Evolutionary conservation across 768 basidiomycete genomes (phyloP).

Genomic region (Pleurotus cornucopiae): DNA sequence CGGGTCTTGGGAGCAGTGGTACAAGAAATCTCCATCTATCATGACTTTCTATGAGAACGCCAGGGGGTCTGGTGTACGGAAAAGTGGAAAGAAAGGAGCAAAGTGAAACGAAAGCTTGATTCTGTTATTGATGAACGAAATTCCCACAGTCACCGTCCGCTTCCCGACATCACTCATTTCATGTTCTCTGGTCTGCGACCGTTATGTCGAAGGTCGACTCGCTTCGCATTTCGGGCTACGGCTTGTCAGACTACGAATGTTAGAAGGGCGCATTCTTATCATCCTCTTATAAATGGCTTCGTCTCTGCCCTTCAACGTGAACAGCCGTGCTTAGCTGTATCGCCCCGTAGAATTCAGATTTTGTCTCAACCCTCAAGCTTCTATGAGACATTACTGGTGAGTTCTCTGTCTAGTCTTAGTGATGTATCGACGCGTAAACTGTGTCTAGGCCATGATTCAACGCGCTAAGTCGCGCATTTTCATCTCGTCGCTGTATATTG

Average conservation of each 20-base stretch:
- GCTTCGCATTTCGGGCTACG: not conserved
- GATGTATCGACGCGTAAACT: not conserved
- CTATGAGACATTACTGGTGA: conserved; percentile 48
- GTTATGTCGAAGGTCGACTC: not conserved
- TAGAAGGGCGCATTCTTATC: conserved; percentile 12
- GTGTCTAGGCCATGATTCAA: conserved; percentile 63
- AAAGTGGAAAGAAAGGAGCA: no score
- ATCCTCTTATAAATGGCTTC: conserved; percentile 34
- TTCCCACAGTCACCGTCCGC: not conserved
- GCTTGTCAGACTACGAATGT: not conserved
- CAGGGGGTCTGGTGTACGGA: no score
- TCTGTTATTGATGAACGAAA: not conserved
- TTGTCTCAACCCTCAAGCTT: conserved; percentile 58
- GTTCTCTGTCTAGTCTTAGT: conserved; percentile 17
- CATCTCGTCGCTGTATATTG: conserved; percentile 88
- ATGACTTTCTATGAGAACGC: no score
- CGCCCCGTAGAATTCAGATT: conserved; percentile 46
- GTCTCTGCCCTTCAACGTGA: conserved; percentile 26
- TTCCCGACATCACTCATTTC: not conserved
- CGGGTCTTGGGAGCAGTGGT: no score
- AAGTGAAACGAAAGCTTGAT: not conserved
- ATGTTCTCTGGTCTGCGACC: not conserved
- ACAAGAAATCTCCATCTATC: no score
- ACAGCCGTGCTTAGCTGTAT: conserved; percentile 46
- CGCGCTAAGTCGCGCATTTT: conserved; percentile 80